Evolutionary conservation across 225 moss, liverwort and hornwort species (phyloP).

Genomic region (Antitrichia curtipendula): DNA sequence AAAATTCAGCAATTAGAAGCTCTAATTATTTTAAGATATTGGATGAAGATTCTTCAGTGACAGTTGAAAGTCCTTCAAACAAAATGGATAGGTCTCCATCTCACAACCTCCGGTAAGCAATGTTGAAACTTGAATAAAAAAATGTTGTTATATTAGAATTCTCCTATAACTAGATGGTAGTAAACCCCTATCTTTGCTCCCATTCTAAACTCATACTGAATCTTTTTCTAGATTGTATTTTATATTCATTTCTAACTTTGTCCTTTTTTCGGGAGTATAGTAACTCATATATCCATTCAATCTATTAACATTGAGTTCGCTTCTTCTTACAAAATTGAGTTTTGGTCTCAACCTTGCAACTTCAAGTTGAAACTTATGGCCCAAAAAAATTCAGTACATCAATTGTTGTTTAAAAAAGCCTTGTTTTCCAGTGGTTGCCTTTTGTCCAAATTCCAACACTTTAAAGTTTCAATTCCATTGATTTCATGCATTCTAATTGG

Average conservation of each 20-base stretch:
- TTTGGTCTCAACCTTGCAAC: not conserved
- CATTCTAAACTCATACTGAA: too few species aligned
- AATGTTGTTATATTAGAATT: not conserved
- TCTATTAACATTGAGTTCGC: not conserved
- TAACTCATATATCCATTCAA: not conserved
- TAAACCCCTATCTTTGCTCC: not conserved
- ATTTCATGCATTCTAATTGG: not conserved
- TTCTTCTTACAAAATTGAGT: not conserved
- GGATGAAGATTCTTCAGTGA: not conserved
- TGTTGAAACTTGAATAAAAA: not conserved
- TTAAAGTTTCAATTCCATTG: too few species aligned
- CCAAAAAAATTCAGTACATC: not conserved
- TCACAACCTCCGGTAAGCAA: constrained; percentile 18
- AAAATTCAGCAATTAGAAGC: not conserved
- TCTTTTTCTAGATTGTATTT: not conserved
- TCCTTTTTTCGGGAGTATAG: not conserved
- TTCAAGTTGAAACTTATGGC: not conserved
- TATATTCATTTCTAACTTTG: not conserved
- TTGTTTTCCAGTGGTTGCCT: not conserved
- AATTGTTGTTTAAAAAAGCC: not conserved
- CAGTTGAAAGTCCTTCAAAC: not conserved
- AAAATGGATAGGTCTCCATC: not conserved
- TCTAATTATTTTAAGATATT: not conserved
- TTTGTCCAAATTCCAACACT: not conserved
- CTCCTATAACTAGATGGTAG: not conserved